Evolutionary conservation across 495 filamentous ascomycete genomes (phyloP).

Genomic region (Sordaria brevicollis): DNA sequence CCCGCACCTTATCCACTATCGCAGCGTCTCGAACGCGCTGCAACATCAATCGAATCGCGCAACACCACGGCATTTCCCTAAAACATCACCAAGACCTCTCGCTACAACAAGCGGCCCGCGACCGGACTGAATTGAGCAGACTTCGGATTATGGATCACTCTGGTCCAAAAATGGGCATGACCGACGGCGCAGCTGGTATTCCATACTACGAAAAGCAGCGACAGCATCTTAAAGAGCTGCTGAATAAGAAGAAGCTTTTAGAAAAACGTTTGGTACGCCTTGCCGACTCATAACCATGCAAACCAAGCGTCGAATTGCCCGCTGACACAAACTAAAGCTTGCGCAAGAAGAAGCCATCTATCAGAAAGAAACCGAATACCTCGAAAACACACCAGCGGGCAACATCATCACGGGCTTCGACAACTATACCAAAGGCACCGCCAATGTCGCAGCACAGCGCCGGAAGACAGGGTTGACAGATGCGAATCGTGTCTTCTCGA

Average conservation of each 20-base stretch:
- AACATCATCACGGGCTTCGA: slow-evolving; percentile 98
- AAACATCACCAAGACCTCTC: background rate
- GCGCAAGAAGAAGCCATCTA: slow-evolving; percentile 68
- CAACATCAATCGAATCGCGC: background rate
- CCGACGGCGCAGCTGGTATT: slow-evolving; percentile 30
- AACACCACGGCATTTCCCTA: background rate
- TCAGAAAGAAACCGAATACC: slow-evolving; percentile 74
- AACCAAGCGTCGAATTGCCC: background rate
- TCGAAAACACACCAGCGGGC: slow-evolving; percentile 79
- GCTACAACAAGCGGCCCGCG: background rate
- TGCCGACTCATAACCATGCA: background rate
- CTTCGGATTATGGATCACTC: slow-evolving; percentile 44
- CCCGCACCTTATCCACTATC: background rate
- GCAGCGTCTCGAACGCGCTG: background rate
- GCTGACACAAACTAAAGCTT: slow-evolving; percentile 14
- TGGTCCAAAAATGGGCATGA: slow-evolving; percentile 22
- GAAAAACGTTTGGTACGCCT: slow-evolving; percentile 36
- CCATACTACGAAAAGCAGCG: slow-evolving; percentile 43
- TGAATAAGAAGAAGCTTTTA: slow-evolving; percentile 30
- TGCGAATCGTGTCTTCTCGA: slow-evolving; percentile 46
- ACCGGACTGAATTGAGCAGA: background rate
- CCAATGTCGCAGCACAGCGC: slow-evolving; percentile 34
- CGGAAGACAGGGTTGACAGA: slow-evolving; percentile 41
- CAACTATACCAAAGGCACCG: slow-evolving; percentile 83
- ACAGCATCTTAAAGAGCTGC: slow-evolving; percentile 37